These are phyloP conservation scores for Candida coquimbonensis DNA, from an alignment of 805 yeast genomes.

Conservation along the genomic window DNA sequence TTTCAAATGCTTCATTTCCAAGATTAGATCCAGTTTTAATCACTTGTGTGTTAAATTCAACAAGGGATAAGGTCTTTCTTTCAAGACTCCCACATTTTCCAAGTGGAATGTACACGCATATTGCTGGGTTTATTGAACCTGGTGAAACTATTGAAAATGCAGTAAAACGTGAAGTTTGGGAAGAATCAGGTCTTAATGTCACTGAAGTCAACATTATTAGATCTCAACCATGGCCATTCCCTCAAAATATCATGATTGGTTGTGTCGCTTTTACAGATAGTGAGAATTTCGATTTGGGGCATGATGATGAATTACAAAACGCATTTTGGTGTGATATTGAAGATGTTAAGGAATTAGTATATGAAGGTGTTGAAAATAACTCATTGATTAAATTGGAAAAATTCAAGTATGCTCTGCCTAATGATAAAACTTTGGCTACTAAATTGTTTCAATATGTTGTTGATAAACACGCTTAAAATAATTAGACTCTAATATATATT, in stretches of 20 bases:
- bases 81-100: conserved; percentile 58
- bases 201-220: conserved; percentile 51
- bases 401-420: conserved; percentile 17
- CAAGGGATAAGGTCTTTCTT: conserved; percentile 55
- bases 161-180: conserved; percentile 85
- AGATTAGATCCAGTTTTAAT: conserved; percentile 86
- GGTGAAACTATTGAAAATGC: conserved; percentile 89
- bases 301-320: conserved; percentile 79
- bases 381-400: conserved; percentile 10
- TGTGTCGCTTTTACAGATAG: conserved; percentile 71
- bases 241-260: conserved; percentile 89
- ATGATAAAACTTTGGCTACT: conserved; percentile 22
- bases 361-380: conserved; percentile 21
- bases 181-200: conserved; percentile 75
- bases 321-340: conserved; percentile 75
- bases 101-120: conserved; percentile 61
- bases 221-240: conserved; percentile 98
- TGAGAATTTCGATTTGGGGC: conserved; percentile 54
- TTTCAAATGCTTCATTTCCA: conserved; percentile 88
- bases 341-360: conserved; percentile 37
- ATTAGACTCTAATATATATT: too few relatives aligned
- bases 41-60: conserved; percentile 62
- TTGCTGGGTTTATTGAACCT: conserved; percentile 96
- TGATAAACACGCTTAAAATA: conserved; percentile 4
- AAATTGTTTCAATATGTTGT: conserved; percentile 19